Base-by-base conservation (phyloP, 345 rosid species). In the Dimocarpus longan region DNA sequence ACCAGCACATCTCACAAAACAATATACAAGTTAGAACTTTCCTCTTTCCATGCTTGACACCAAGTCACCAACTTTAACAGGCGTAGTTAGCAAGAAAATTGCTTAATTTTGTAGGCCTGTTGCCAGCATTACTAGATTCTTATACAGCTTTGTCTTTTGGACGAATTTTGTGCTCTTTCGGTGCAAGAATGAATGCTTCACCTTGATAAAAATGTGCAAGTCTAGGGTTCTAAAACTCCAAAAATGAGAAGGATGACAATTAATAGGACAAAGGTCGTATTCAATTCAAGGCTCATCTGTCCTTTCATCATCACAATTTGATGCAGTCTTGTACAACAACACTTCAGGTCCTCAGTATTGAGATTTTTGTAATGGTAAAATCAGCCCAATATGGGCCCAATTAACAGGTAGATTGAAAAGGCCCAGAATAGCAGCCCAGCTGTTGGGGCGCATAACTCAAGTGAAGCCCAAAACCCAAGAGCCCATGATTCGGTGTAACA, bases 1-100 rank as follows among this genome's bases (percentile, higher is more conserved):
- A 67, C 74, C 75, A 37, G 65, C 59, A 73, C 13, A 18, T 40
- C 78, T 77, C 52, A 75, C 67, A 65, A 80, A 60, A 52, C n/a
- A 48, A 67, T 37, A 67, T 6, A 67, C 44, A 28, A 7, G 26
- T 11, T 7, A 5, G 77, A 71, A 32, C 56, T 59, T 76, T 68
- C 71, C 44, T 60, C 70, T 67, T 69, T 81, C 73, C 28, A 37
- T 21, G 37, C 43, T 62, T 44, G 70, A 59, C 12, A 32, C 0
- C 37, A 32, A 32, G 37, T 32, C 16, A 10, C 69, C 57, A 64
- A 68, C 74, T 66, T 43, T 73, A 81, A 66, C 18, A 50, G 6
- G 46, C 12, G 10, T 4, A 46, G 70, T 71, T 66, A 76, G 72
- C 76, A 64, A 42, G 18, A 76, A 77, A 76, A 28, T 7, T 43